phyloP scores from a whole-genome alignment of 1,284 basidiomycete genomes.

The Spongispora temasekensis region DNA sequence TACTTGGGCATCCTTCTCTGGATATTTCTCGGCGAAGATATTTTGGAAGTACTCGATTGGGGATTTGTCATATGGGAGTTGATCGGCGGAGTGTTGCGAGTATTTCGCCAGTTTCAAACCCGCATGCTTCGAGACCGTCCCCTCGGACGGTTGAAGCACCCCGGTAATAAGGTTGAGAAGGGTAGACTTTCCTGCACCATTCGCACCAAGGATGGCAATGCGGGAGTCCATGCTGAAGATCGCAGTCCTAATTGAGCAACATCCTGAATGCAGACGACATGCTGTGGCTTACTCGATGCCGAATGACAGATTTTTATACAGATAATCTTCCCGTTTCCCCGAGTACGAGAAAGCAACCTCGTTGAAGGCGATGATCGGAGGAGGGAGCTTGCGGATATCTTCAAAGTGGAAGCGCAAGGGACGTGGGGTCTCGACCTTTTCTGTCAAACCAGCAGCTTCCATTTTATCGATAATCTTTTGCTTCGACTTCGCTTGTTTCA shows the following conservation, averaged over 20 bases:
- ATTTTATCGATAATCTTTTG: conserved; percentile 99
- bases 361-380: conserved; percentile 96
- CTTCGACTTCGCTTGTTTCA: conserved; percentile 98
- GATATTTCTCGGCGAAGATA: conserved; percentile 82
- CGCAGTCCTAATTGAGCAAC: conserved; percentile 6
- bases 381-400: conserved; percentile 91
- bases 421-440: conserved; percentile 79
- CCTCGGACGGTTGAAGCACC: conserved; percentile 77
- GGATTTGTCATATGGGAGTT: conserved; percentile 91
- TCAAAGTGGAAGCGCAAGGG: conserved; percentile 94
- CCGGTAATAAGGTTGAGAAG: conserved; percentile 95
- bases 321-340: conserved; percentile 83
- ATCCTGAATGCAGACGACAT: conserved; percentile 6
- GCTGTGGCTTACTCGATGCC: conserved; percentile 85
- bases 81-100: conserved; percentile 98
- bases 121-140: conserved; percentile 87
- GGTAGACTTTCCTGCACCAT: conserved; percentile 98
- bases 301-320: conserved; percentile 88
- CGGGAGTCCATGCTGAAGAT: conserved; percentile 85
- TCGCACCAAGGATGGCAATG: conserved; percentile 96
- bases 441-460: conserved; percentile 98
- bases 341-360: conserved; percentile 95
- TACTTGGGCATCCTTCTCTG: conserved; percentile 87
- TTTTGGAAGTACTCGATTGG: conserved; percentile 95
- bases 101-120: conserved; percentile 95